phyloP scores from a whole-genome alignment of 2,329 filamentous ascomycete genomes.

The Aspergillus hiratsukae region DNA sequence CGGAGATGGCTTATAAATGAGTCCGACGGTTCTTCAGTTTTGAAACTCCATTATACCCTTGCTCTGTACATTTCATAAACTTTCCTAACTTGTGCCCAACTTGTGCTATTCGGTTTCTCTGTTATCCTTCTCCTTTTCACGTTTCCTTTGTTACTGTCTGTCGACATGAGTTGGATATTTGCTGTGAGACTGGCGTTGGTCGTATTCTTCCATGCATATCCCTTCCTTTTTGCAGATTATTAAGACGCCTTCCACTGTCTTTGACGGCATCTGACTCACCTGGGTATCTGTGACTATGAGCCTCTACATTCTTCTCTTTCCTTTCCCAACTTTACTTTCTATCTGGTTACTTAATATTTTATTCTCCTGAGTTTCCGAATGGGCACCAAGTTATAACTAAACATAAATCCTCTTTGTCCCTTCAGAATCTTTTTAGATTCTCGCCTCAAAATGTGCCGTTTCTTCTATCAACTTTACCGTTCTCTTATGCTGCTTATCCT shows the following conservation, averaged over 20 bases:
- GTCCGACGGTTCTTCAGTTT: conserved; percentile 29
- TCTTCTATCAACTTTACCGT: conserved; percentile 8
- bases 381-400: background rate
- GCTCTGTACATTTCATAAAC: conserved; percentile 34
- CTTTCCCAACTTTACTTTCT: conserved; percentile 18
- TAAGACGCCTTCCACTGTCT: background rate
- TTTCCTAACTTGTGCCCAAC: conserved; percentile 1
- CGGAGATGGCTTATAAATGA: conserved; percentile 35
- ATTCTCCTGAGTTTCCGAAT: conserved; percentile 8
- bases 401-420: conserved; percentile 11
- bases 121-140: conserved; percentile 12
- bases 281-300: conserved; percentile 2
- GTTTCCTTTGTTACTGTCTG: conserved; percentile 12
- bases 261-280: background rate
- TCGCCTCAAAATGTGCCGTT: background rate
- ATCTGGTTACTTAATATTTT: conserved; percentile 22
- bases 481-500: conserved; percentile 9
- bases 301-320: conserved; percentile 18
- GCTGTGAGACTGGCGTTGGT: conserved; percentile 33
- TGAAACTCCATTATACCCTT: conserved; percentile 36
- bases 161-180: conserved; percentile 27
- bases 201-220: conserved; percentile 30
- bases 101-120: conserved; percentile 21
- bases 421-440: conserved; percentile 3
- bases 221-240: conserved; percentile 4